Evolutionary conservation across 352 stramenopile species (phyloP).

Genomic region (Saprolegnia diclina): DNA sequence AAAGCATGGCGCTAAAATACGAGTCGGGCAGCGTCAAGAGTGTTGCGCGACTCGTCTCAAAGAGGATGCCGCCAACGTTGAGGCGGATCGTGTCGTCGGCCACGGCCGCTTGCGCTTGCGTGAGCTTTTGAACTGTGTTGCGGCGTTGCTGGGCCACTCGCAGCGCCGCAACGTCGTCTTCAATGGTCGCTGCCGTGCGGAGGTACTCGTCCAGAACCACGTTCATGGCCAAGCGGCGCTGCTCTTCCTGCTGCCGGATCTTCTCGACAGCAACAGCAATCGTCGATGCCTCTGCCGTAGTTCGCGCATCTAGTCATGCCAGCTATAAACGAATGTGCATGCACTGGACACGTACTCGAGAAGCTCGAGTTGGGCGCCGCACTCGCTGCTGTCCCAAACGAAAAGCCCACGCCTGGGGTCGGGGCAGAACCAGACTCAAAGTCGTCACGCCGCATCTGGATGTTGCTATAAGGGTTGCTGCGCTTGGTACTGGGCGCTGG

Average conservation of each 20-base stretch:
- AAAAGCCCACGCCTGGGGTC: background rate
- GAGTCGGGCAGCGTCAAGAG: conserved; percentile 18
- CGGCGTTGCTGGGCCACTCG: background rate
- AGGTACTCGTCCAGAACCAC: background rate
- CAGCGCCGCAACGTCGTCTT: background rate
- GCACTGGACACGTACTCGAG: too few species aligned
- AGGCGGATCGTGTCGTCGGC: conserved; percentile 19
- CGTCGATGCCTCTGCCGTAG: too few species aligned
- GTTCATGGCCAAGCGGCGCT: background rate
- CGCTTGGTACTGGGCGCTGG: background rate
- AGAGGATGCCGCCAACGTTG: conserved; percentile 27
- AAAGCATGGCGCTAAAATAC: conserved; percentile 29
- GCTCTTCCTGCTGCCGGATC: background rate
- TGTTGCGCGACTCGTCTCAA: conserved; percentile 13
- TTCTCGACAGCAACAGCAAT: background rate
- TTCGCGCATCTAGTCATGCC: too few species aligned
- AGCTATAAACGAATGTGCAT: too few species aligned
- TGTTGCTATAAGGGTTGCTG: background rate
- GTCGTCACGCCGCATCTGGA: background rate
- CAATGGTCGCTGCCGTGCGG: background rate
- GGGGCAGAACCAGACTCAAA: background rate
- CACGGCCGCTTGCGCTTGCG: background rate
- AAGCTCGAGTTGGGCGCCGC: background rate
- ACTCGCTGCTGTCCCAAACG: background rate
- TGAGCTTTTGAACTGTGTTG: background rate